Percentiles rank a stretch among this genome's conserved stretches.
Conservation (phyloP, 805 yeast genomes). For the Candida orba region DNA sequence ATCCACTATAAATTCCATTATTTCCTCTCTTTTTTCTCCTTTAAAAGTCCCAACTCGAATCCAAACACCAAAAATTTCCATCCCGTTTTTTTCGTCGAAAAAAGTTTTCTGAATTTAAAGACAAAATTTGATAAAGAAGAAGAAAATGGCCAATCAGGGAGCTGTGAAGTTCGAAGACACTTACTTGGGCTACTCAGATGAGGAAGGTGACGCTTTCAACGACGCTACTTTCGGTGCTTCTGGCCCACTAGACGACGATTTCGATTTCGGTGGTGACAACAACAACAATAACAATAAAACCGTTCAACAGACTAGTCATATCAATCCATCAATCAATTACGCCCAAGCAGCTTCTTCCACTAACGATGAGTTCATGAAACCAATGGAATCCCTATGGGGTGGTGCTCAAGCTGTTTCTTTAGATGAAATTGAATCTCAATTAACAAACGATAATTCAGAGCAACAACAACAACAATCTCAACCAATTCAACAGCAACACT, state of each 20-base stretch:
- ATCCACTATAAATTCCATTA: neutral
- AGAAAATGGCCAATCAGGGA: slow-evolving; percentile 8
- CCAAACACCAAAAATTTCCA: slow-evolving; percentile 1
- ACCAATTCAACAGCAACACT: slow-evolving; percentile 22
- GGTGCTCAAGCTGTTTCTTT: slow-evolving; percentile 38
- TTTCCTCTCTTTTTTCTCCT: neutral
- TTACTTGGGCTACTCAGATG: slow-evolving; percentile 66
- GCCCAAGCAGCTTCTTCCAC: slow-evolving; percentile 33
- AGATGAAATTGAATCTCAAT: slow-evolving; percentile 79
- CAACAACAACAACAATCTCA: no score
- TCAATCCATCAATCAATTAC: slow-evolving; percentile 28
- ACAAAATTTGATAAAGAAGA: no score
- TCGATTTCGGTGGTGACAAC: slow-evolving; percentile 45
- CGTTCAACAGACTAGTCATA: slow-evolving; percentile 13
- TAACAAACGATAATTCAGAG: slow-evolving; percentile 4
- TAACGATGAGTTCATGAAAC: slow-evolving; percentile 43
- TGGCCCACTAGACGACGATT: slow-evolving; percentile 50
- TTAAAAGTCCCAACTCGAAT: no score
- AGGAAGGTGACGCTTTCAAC: slow-evolving; percentile 72
- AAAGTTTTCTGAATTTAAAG: no score
- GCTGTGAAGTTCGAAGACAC: slow-evolving; percentile 76
- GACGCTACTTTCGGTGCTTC: slow-evolving; percentile 71
- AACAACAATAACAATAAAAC: neutral
- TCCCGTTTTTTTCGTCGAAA: neutral
- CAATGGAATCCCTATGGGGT: slow-evolving; percentile 70